Percentiles rank a stretch among this genome's conserved stretches.
Conservation (phyloP, 2,329 filamentous ascomycete genomes). For the Epichloe sylvatica region DNA sequence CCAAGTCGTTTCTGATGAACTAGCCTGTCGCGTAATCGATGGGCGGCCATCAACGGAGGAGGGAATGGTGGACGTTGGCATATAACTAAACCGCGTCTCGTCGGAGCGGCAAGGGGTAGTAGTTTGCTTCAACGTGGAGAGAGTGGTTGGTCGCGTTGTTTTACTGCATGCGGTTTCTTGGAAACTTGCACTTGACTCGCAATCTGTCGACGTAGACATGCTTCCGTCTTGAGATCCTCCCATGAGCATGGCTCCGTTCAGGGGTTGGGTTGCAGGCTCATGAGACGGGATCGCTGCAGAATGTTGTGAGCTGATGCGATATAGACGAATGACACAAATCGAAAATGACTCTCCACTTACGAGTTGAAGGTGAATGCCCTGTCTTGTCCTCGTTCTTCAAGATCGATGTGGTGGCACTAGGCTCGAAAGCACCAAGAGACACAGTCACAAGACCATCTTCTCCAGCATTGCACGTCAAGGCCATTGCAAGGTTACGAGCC, state of each 20-base stretch:
- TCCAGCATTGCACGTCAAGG: constrained; percentile 17
- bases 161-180: background rate
- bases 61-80: background rate
- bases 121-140: background rate
- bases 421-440: constrained; percentile 9
- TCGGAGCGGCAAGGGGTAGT: background rate
- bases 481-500: constrained; percentile 12
- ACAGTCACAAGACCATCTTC: constrained; percentile 20
- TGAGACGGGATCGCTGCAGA: background rate
- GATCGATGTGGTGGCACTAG: constrained; percentile 7
- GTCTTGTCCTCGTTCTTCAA: background rate
- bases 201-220: background rate
- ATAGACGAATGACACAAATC: background rate
- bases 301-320: background rate
- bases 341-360: constrained; percentile 1
- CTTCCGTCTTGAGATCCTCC: background rate
- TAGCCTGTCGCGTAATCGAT: background rate
- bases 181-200: background rate
- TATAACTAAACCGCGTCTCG: background rate
- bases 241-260: background rate
- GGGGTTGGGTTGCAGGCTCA: background rate
- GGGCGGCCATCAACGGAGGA: background rate
- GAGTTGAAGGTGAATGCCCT: background rate
- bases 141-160: background rate
- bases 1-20: background rate